Evolutionary conservation across 306 rosid species (phyloP).

Genomic region (Corylus americana): DNA sequence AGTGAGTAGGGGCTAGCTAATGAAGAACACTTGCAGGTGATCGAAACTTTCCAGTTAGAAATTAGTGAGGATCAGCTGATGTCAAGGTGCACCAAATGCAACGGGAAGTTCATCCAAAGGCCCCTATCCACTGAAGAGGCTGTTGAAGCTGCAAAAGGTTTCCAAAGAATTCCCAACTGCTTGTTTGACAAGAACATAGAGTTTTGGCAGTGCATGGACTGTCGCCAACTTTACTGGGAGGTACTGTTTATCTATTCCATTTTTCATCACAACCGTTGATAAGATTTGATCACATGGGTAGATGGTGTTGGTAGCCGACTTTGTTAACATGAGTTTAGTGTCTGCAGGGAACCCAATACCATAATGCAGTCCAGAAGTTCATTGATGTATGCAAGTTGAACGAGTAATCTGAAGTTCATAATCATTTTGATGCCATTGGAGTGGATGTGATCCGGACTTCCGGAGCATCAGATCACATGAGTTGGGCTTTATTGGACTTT

Average conservation of each 20-base stretch:
- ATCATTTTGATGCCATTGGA: no score
- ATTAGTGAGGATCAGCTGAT: slow-evolving; percentile 74
- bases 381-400: slow-evolving; percentile 71
- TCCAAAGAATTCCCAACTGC: slow-evolving; percentile 83
- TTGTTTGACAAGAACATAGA: slow-evolving; percentile 79
- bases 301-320: slow-evolving; percentile 27
- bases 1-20: slow-evolving; percentile 21
- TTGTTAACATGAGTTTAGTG: slow-evolving; percentile 25
- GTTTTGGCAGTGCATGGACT: slow-evolving; percentile 96
- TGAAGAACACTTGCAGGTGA: slow-evolving; percentile 55
- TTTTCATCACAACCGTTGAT: slow-evolving; percentile 11
- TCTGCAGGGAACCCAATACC: slow-evolving; percentile 64
- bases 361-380: slow-evolving; percentile 71
- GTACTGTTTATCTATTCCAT: slow-evolving; percentile 38
- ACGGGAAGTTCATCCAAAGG: slow-evolving; percentile 88
- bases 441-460: no score
- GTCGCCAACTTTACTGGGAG: slow-evolving; percentile 95
- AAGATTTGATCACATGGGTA: slow-evolving; percentile 2
- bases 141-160: slow-evolving; percentile 82
- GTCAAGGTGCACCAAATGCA: slow-evolving; percentile 97
- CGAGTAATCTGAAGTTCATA: slow-evolving; percentile 39
- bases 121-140: slow-evolving; percentile 86
- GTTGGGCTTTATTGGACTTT: no score
- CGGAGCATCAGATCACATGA: no score
- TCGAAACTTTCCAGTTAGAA: slow-evolving; percentile 70